Conservation (phyloP, 164 flowering plant genomes). For the Aristolochia contorta region DNA sequence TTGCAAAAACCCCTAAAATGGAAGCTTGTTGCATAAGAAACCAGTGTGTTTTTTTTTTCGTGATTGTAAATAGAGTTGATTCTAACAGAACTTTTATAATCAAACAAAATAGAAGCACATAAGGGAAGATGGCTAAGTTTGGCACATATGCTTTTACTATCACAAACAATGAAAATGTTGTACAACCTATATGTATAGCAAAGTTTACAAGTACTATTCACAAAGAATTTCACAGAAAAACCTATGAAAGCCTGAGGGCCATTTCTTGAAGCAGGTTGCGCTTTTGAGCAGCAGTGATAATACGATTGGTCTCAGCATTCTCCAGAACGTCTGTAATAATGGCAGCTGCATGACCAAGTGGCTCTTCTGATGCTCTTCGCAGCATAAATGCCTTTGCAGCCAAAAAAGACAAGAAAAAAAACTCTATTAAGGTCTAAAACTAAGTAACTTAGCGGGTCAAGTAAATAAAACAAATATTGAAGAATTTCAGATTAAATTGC, state of each 20-base stretch:
- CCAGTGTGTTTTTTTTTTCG: too few relatives aligned
- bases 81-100: background rate
- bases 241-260: slow-evolving; percentile 74
- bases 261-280: slow-evolving; percentile 89
- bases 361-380: slow-evolving; percentile 86
- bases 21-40: too few relatives aligned
- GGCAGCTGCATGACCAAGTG: slow-evolving; percentile 97
- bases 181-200: too few relatives aligned
- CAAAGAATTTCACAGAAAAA: background rate
- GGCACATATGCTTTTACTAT: too few relatives aligned
- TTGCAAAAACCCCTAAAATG: too few relatives aligned
- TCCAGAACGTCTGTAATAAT: slow-evolving; percentile 85
- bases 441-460: background rate
- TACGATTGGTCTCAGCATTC: slow-evolving; percentile 70
- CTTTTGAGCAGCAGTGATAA: slow-evolving; percentile 80
- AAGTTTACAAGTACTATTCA: background rate
- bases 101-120: background rate
- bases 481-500: too few relatives aligned
- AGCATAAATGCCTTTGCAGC: slow-evolving; percentile 83
- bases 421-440: background rate
- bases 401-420: background rate
- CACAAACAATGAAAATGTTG: too few relatives aligned
- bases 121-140: too few relatives aligned
- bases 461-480: background rate
- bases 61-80: too few relatives aligned